Base-by-base conservation (phyloP, 2,329 filamentous ascomycete genomes). In the Claviceps maximensis region DNA sequence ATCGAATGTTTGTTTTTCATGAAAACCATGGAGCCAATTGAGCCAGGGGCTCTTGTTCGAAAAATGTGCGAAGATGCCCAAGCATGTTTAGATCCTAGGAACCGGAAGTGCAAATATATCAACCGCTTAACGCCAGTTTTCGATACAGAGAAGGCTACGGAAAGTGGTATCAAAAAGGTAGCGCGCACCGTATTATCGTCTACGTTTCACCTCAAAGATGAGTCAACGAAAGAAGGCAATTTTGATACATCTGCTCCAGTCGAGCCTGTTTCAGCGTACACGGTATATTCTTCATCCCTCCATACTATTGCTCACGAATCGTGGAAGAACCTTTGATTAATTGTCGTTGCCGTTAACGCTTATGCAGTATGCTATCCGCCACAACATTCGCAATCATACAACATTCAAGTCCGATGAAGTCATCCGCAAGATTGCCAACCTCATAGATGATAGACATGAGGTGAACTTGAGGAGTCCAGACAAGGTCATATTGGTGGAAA, bases 381-480 rank as follows among this genome's bases (percentile, higher is more conserved):
- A 84, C n/a, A 85, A 80, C 15, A 80, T 88, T 56, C 82, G 87
- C 53, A 87, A 86, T 61, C 83, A 90, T 67, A 83, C 74, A 59
- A 74, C 75, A 3, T 74, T 91, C 56, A 84, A 79, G 59, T 78
- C 86, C 54, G 79, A 83, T 57, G 73, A 72, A 19, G 74, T 91
- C 49, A 91, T 93, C 66, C 80, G 84, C 61, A 79, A 77, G 57
- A 76, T 91, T 57, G 87, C 86, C 4, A 71, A 73, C 41, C 69
- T 83, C 31, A 78, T 89, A 56, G 80, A 82, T 49, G 70, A 75
- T 10, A 75, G 75, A 41, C 87, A 93, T 68, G 85, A 83, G 61
- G 88, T 93, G 54, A 82, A 90, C 61, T 76, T 94, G n/a, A 79
- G 75, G 48, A 77, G 75, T n/a, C 86, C 87, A 36, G 86, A 91